A percentile compares a stretch with the other conserved stretches of the same genome.
Conservation (phyloP, 345 rosid species). For the Gossypium rotundifolium region DNA sequence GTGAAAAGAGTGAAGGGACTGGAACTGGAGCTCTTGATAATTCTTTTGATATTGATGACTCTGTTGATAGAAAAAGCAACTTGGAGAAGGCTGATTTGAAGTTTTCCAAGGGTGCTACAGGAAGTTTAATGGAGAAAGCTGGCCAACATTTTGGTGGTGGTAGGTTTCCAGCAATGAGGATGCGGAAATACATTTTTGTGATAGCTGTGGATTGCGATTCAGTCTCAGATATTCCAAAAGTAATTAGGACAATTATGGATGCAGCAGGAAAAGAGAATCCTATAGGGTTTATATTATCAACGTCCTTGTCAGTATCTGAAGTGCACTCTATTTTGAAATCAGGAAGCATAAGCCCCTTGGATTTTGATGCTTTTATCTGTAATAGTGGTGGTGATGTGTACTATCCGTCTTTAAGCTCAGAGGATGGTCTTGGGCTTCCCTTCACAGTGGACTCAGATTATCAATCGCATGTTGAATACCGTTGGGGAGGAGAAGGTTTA, state of each 20-base stretch:
- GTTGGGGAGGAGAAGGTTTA: slow-evolving; percentile 76
- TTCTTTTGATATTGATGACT: slow-evolving; percentile 33
- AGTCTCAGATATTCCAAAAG: slow-evolving; percentile 26
- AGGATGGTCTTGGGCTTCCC: slow-evolving; percentile 38
- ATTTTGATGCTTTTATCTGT: slow-evolving; percentile 71
- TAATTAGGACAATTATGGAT: slow-evolving; percentile 37
- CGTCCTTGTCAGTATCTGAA: slow-evolving; percentile 62
- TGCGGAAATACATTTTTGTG: slow-evolving; percentile 47
- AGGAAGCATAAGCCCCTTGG: slow-evolving; percentile 48
- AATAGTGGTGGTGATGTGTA: slow-evolving; percentile 72
- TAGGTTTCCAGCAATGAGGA: slow-evolving; percentile 42
- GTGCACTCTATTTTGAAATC: slow-evolving; percentile 38
- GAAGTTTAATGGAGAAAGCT: slow-evolving; percentile 27
- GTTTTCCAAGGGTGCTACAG: slow-evolving; percentile 19
- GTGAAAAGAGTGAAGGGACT: slow-evolving; percentile 46
- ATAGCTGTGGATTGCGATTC: slow-evolving; percentile 50
- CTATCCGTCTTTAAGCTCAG: slow-evolving; percentile 47
- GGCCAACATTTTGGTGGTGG: slow-evolving; percentile 29
- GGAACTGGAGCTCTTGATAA: slow-evolving; percentile 18
- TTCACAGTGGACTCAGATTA: slow-evolving; percentile 57
- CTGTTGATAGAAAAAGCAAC: slow-evolving; percentile 31
- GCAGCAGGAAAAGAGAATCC: slow-evolving; percentile 32
- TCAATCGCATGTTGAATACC: slow-evolving; percentile 68
- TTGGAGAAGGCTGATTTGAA: slow-evolving; percentile 36
- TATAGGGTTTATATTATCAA: slow-evolving; percentile 54